phyloP scores from a whole-genome alignment of 164 flowering plant genomes.

The Tetracentron sinense region DNA sequence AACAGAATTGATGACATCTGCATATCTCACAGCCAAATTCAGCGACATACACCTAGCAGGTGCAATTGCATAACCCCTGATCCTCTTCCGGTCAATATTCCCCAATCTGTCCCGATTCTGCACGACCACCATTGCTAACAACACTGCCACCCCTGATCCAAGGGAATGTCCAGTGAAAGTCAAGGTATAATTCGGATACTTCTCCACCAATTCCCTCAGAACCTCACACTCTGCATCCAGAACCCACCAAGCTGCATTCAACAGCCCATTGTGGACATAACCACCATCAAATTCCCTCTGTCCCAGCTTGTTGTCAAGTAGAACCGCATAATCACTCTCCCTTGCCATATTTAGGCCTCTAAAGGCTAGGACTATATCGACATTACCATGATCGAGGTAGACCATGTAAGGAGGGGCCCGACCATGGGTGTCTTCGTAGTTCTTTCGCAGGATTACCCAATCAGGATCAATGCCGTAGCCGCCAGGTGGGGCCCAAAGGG shows the following conservation, averaged over 20 bases:
- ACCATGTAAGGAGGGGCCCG: no score
- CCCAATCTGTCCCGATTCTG: no score
- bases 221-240: conserved; percentile 63
- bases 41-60: no score
- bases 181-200: conserved; percentile 60
- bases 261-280: conserved; percentile 87
- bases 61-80: no score
- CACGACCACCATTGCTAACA: no score
- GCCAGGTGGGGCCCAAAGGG: conserved; percentile 85
- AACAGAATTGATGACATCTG: no score
- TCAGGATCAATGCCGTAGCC: conserved; percentile 91
- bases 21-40: no score
- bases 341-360: conserved; percentile 80
- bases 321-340: conserved; percentile 75
- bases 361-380: conserved; percentile 66
- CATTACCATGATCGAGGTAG: conserved; percentile 72
- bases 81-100: no score
- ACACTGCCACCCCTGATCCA: conserved; percentile 67
- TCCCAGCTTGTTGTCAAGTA: conserved; percentile 83
- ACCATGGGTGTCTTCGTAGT: conserved; percentile 62
- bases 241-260: conserved; percentile 84
- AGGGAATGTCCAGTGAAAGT: conserved; percentile 90
- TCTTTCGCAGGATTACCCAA: conserved; percentile 47
- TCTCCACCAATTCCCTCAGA: conserved; percentile 57
- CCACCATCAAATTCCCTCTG: conserved; percentile 83